These are phyloP conservation scores for Ophiostoma sp. DNA, from an alignment of 2,329 filamentous ascomycete genomes.

Conservation along the genomic window DNA sequence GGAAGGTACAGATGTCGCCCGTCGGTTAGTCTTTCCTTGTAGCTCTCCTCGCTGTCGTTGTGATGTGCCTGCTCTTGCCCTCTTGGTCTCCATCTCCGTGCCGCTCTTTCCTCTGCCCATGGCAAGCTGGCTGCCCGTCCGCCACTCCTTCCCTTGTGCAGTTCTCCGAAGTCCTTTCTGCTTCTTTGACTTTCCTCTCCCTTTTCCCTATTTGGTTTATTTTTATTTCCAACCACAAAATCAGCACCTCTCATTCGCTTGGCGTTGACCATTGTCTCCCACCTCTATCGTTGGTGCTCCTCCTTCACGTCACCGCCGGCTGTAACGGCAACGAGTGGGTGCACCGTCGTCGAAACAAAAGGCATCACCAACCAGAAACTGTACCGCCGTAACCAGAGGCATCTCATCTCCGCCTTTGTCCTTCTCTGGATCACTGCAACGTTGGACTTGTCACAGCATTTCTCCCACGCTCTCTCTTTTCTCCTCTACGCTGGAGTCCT, in stretches of 20 bases:
- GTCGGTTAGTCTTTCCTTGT: constrained; percentile 7
- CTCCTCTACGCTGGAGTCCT: no score
- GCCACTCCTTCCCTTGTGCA: background rate
- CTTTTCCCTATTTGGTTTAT: background rate
- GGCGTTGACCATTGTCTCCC: background rate
- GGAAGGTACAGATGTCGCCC: background rate
- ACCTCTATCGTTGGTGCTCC: background rate
- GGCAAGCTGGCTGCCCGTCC: background rate
- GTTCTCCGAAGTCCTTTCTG: background rate
- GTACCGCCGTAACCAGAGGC: background rate
- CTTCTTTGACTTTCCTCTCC: background rate
- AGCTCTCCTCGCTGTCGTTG: background rate
- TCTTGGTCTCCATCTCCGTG: background rate
- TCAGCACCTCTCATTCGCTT: background rate
- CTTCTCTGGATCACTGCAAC: constrained; percentile 3
- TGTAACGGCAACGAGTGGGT: background rate
- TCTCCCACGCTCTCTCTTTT: background rate
- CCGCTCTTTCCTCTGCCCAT: constrained; percentile 5
- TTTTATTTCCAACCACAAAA: background rate
- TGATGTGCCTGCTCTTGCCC: background rate
- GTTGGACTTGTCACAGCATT: background rate
- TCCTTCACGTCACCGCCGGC: background rate
- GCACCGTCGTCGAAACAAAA: background rate
- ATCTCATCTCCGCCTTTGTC: background rate
- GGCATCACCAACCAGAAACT: background rate